These are phyloP conservation scores for Podila minutissima DNA, from an alignment of 192 early-diverging fungal genomes.

Conservation along the genomic window DNA sequence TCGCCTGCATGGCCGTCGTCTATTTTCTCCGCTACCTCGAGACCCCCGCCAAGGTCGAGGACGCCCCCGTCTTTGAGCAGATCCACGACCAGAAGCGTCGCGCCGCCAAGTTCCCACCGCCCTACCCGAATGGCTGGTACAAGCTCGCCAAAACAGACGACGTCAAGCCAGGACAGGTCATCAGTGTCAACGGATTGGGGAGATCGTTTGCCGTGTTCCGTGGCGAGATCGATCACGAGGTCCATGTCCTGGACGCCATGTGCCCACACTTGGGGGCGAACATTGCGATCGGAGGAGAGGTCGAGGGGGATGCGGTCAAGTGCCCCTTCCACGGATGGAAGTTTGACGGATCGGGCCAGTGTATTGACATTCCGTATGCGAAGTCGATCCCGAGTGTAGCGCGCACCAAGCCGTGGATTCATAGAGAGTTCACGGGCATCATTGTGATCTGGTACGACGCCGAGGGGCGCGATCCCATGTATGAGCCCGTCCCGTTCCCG, in stretches of 20 bases:
- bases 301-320: slow-evolving; percentile 34
- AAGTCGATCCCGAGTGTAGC: slow-evolving; percentile 39
- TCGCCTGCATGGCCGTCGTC: slow-evolving; percentile 2
- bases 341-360: slow-evolving; percentile 37
- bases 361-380: slow-evolving; percentile 45
- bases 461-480: slow-evolving; percentile 44
- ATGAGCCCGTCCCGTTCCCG: slow-evolving; percentile 44
- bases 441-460: slow-evolving; percentile 46
- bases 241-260: slow-evolving; percentile 45
- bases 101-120: slow-evolving; percentile 33
- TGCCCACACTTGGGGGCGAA: slow-evolving; percentile 49
- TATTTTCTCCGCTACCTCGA: slow-evolving; percentile 18
- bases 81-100: slow-evolving; percentile 49
- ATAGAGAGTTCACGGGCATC: slow-evolving; percentile 36
- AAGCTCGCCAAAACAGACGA: slow-evolving; percentile 35
- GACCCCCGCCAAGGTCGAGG: slow-evolving; percentile 7
- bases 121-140: slow-evolving; percentile 47
- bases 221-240: slow-evolving; percentile 24
- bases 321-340: slow-evolving; percentile 52
- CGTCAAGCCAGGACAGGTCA: slow-evolving; percentile 45
- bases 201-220: slow-evolving; percentile 40
- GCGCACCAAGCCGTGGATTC: slow-evolving; percentile 41
- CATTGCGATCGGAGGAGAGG: slow-evolving; percentile 43
- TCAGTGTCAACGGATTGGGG: slow-evolving; percentile 44
- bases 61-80: slow-evolving; percentile 36